Conservation (phyloP, 495 filamentous ascomycete species). For the Penicillium cosmopolitanum region DNA sequence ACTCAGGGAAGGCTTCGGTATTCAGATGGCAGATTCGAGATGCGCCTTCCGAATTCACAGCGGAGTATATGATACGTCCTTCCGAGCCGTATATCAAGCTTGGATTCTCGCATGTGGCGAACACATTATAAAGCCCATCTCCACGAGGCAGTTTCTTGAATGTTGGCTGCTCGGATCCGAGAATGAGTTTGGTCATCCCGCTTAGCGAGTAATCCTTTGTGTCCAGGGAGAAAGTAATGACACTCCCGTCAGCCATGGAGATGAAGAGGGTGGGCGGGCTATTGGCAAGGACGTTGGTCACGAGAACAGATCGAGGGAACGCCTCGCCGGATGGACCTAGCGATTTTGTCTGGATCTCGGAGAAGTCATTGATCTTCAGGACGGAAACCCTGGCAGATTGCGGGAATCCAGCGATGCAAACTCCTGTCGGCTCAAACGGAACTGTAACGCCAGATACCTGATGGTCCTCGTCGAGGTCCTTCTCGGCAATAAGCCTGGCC, state of each 20-base stretch:
- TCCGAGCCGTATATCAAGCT: constrained; percentile 90
- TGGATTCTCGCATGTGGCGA: constrained; percentile 91
- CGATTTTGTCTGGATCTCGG: constrained; percentile 64
- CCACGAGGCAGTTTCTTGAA: constrained; percentile 75
- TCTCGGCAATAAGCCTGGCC: constrained; percentile 57
- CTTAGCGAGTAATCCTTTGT: constrained; percentile 60
- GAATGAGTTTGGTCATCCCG: constrained; percentile 75
- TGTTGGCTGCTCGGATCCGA: constrained; percentile 82
- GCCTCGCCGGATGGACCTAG: constrained; percentile 62
- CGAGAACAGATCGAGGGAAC: constrained; percentile 79
- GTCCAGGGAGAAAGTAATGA: constrained; percentile 83
- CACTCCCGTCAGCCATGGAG: constrained; percentile 92
- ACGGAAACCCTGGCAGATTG: constrained; percentile 73
- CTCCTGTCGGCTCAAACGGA: constrained; percentile 46
- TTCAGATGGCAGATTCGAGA: constrained; percentile 82
- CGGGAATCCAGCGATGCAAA: constrained; percentile 85
- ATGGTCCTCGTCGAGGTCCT: constrained; percentile 62
- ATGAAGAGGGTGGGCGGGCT: constrained; percentile 79
- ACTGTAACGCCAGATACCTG: constrained; percentile 86
- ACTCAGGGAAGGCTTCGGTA: constrained; percentile 74
- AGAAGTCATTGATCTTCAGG: constrained; percentile 64
- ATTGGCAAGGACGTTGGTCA: constrained; percentile 69
- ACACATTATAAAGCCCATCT: constrained; percentile 74
- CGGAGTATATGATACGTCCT: constrained; percentile 87
- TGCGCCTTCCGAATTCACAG: constrained; percentile 90